Evolutionary conservation across 495 filamentous ascomycete genomes (phyloP).

Genomic region (Penicillium coffeae): DNA sequence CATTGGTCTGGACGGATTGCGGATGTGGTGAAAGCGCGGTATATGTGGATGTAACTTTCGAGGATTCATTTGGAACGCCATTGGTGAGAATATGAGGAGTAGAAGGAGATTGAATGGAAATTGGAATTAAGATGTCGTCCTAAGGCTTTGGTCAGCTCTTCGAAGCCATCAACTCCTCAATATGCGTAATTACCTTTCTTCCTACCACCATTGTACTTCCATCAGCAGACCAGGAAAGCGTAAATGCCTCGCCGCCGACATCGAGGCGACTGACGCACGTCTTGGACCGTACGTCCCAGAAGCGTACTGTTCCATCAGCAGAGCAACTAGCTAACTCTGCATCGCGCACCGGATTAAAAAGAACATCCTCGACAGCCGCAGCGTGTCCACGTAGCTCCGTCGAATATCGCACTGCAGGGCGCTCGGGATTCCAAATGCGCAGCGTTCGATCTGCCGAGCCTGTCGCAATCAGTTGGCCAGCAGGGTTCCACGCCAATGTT

Average conservation of each 20-base stretch:
- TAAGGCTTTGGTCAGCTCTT: conserved; percentile 25
- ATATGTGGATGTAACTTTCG: conserved; percentile 28
- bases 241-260: conserved; percentile 78
- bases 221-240: conserved; percentile 83
- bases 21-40: conserved; percentile 57
- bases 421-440: conserved; percentile 90
- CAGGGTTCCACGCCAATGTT: conserved; percentile 84
- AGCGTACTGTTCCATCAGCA: conserved; percentile 76
- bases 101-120: conserved; percentile 48
- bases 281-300: conserved; percentile 92
- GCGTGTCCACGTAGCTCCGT: conserved; percentile 83
- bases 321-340: conserved; percentile 84
- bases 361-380: conserved; percentile 75
- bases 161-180: too few species aligned
- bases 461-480: conserved; percentile 81
- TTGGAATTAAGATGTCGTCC: conserved; percentile 67
- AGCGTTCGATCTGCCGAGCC: conserved; percentile 78
- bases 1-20: conserved; percentile 74
- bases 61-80: conserved; percentile 7
- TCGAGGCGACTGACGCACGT: conserved; percentile 73
- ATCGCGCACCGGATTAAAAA: conserved; percentile 86
- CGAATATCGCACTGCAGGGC: conserved; percentile 70
- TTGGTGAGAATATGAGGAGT: conserved; percentile 29
- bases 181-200: conserved; percentile 75
- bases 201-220: conserved; percentile 79